phyloP scores from a whole-genome alignment of 306 rosid species.

The Corylus americana region DNA sequence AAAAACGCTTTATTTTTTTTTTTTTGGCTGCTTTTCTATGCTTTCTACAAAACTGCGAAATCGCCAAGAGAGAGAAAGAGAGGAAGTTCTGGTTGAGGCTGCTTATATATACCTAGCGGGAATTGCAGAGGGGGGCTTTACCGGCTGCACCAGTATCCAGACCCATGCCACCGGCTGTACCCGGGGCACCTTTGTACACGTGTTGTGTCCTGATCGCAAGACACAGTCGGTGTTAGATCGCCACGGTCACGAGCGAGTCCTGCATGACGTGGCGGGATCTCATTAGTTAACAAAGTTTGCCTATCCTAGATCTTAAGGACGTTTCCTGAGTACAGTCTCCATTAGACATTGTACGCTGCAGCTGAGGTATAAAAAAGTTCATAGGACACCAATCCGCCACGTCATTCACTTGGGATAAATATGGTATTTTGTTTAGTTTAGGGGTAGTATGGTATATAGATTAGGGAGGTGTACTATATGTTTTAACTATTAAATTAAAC shows the following conservation, averaged over 20 bases:
- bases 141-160: slow-evolving; percentile 40
- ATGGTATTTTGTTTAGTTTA: not conserved
- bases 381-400: not conserved
- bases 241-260: slow-evolving; percentile 25
- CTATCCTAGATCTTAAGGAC: slow-evolving; percentile 19
- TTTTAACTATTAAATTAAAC: no score
- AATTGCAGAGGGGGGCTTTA: slow-evolving; percentile 35
- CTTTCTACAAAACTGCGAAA: slow-evolving; percentile 24
- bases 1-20: slow-evolving; percentile 13
- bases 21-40: not conserved
- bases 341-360: not conserved
- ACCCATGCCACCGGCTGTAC: slow-evolving; percentile 35
- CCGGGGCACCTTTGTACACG: slow-evolving; percentile 33
- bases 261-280: slow-evolving; percentile 25
- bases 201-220: slow-evolving; percentile 6
- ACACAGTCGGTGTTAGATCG: slow-evolving; percentile 37
- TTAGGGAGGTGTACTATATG: not conserved
- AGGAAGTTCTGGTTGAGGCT: not conserved
- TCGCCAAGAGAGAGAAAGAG: not conserved
- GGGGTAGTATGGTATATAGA: slow-evolving; percentile 1
- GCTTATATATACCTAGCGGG: slow-evolving; percentile 42
- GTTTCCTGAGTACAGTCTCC: not conserved
- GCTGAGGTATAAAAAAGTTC: not conserved
- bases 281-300: slow-evolving; percentile 23
- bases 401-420: not conserved